Evolutionary conservation across 2,329 filamentous ascomycete genomes (phyloP), one percentile per base, ranked within the genome.

Genomic region (Claviceps maximensis): DNA sequence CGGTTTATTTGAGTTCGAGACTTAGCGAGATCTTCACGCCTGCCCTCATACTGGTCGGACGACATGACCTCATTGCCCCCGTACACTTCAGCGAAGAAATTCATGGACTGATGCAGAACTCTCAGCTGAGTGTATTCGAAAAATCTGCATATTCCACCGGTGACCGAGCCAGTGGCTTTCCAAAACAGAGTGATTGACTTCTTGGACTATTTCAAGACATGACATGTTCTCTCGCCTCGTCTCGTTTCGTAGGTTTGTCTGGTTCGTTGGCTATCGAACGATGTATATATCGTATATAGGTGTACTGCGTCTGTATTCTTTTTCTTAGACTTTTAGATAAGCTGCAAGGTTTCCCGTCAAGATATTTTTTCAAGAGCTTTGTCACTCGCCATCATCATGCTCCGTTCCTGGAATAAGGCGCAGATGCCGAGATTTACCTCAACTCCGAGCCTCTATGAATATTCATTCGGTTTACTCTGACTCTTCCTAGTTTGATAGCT

Each of bases 121-220:
- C 56, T 36, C 55, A 62, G 51, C 49, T 62, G 13, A 49, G 50
- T 2, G 49, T 62, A 9, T 61, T 63, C 45, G 60, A 62, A 40
- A 53, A 58, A 4, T 47, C 25, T 33, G 50, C 50, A 41, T 25
- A 31, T 4, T 17, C 58, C 60, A 13, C 47, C 58, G 1, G n/a
- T 55, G 2, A 59, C 61, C 12, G 60, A 63, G 47, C 55, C 58
- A 1, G 53, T 56, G 4, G 53, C 52, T 2, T 62, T 62, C 33
- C 55, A 54, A 29, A 38, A 52, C 4, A 52, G 50, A 23, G 48
- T 54, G 33, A 36, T 23, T 17, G 23, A 31, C 19, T 53, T 56
- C 13, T 40, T 53, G n/a, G 52, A 54, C 50, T 33, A 51, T 29
- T 56, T 42, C 27, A 50, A 29, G 44, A 46, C 46, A n/a, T 53